A percentile compares a stretch with the other conserved stretches of the same genome.
Evolutionary conservation across 2,329 filamentous ascomycete genomes (phyloP).

Genomic region (Fusarium sacchari): DNA sequence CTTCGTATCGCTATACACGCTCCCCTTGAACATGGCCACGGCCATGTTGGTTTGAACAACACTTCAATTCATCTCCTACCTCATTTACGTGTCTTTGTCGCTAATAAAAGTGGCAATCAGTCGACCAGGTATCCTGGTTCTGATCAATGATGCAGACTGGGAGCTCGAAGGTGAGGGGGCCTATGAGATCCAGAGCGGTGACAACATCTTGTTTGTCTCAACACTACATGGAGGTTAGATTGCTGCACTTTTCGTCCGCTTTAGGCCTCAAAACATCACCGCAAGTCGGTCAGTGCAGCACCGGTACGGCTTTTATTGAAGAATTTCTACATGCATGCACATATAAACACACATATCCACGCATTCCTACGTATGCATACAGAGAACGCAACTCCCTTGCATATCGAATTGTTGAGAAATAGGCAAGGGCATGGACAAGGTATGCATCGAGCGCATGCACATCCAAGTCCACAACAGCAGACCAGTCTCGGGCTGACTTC

Average conservation of each 20-base stretch:
- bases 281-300: slow-evolving; percentile 18
- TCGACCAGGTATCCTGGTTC: slow-evolving; percentile 91
- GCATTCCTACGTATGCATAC: slow-evolving; percentile 13
- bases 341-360: slow-evolving; percentile 1
- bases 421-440: slow-evolving; percentile 7
- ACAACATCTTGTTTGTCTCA: slow-evolving; percentile 95
- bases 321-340: slow-evolving; percentile 28
- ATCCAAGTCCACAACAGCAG: slow-evolving; percentile 19
- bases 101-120: slow-evolving; percentile 59
- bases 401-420: slow-evolving; percentile 27
- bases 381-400: slow-evolving; percentile 35
- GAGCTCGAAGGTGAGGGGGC: slow-evolving; percentile 94
- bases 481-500: slow-evolving; percentile 31
- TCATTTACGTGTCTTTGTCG: slow-evolving; percentile 21
- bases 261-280: slow-evolving; percentile 4
- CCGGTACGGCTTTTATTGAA: slow-evolving; percentile 21
- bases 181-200: slow-evolving; percentile 82
- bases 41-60: slow-evolving; percentile 3
- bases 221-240: slow-evolving; percentile 89
- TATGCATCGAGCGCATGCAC: slow-evolving; percentile 27
- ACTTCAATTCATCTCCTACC: not conserved
- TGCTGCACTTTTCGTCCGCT: slow-evolving; percentile 6
- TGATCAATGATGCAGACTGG: slow-evolving; percentile 99
- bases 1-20: slow-evolving; percentile 28
- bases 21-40: slow-evolving; percentile 31